These are phyloP conservation scores for Talaromyces thailandensis DNA, from an alignment of 495 filamentous ascomycete genomes.

Conservation along the genomic window DNA sequence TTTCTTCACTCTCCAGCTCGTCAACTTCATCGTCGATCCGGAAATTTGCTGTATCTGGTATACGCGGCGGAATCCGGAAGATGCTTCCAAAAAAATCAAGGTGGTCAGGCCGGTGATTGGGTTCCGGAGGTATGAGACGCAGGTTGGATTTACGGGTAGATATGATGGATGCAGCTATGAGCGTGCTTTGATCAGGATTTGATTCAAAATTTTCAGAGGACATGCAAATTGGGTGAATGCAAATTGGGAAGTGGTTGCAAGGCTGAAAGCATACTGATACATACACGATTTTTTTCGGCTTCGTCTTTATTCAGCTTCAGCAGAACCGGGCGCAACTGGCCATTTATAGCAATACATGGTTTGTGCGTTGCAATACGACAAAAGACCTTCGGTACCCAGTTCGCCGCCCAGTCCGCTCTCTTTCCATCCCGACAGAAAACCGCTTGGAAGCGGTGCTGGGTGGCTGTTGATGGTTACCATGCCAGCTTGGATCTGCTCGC, in stretches of 20 bases:
- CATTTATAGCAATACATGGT: slow-evolving; percentile 8
- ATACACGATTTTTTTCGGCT: neutral
- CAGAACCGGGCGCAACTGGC: slow-evolving; percentile 6
- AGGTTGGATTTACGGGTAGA: neutral
- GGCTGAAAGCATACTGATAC: neutral
- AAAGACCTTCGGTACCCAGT: slow-evolving; percentile 45
- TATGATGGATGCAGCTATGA: neutral
- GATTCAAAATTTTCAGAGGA: too few relatives aligned
- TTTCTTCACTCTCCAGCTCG: too few relatives aligned
- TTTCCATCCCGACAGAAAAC: slow-evolving; percentile 53
- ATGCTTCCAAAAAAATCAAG: too few relatives aligned
- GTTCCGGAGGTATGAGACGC: too few relatives aligned
- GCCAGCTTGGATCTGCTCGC: slow-evolving; percentile 34
- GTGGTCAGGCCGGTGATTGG: too few relatives aligned
- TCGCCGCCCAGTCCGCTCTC: slow-evolving; percentile 54
- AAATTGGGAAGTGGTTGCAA: neutral
- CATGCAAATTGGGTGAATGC: too few relatives aligned
- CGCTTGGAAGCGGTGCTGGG: slow-evolving; percentile 23
- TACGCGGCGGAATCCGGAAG: too few relatives aligned
- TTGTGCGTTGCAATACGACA: slow-evolving; percentile 48
- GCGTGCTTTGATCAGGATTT: neutral
- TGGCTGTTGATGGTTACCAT: slow-evolving; percentile 20
- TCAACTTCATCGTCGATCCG: too few relatives aligned
- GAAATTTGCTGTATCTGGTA: too few relatives aligned
- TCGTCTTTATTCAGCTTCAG: slow-evolving; percentile 3